Evolutionary conservation across 768 basidiomycete genomes (phyloP), one percentile per base, ranked within the genome.

Genomic region (Tulasnella calospora): DNA sequence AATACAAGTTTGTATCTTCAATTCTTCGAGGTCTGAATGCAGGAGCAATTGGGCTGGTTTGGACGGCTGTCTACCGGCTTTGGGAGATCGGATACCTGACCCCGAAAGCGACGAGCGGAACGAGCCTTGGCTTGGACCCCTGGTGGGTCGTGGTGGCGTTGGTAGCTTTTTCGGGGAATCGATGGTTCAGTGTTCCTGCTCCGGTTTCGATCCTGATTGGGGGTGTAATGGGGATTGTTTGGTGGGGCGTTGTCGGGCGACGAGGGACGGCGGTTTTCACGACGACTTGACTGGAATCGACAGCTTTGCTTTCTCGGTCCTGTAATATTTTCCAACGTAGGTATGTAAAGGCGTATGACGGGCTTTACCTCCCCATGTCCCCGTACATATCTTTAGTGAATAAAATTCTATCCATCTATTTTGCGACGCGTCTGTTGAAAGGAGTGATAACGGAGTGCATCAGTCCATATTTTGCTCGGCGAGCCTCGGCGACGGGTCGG

Each of bases 11-110:
- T 19, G 74, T 75, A 13, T 5, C 74, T 8, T 44, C 74, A 15
- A 88, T 0, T 21, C 70, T 79, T 4, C 57, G 79, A 21, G 79
- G 79, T 3, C 33, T 80, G 30, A 80, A 80, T 57, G 69, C 78
- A 19, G 79, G 44, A 38, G 79, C 79, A 15, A n/a, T 78, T 4
- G 79, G 79, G 9, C 71, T 80, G 19, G 71, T 80, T 12, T 80
- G 77, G 77, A 79, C 78, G 36, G 78, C 79, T 5, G 78, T 80
- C 17, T 80, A 78, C n/a, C 77, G 78, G 8, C 77, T 80, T 46
- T 80, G 78, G 78, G 47, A 79, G 40, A 71, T 78, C 51, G 79
- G 79, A 30, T 78, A 78, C 38, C 38, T 80, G 19, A 79, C 69
- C 13, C 70, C 69, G 3, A 44, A 12, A 23, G 40, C 78, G 38